Evolutionary conservation across 2,329 filamentous ascomycete species (phyloP), one percentile per base, ranked within the genome.

Genomic region (Mariannaea elegans): DNA sequence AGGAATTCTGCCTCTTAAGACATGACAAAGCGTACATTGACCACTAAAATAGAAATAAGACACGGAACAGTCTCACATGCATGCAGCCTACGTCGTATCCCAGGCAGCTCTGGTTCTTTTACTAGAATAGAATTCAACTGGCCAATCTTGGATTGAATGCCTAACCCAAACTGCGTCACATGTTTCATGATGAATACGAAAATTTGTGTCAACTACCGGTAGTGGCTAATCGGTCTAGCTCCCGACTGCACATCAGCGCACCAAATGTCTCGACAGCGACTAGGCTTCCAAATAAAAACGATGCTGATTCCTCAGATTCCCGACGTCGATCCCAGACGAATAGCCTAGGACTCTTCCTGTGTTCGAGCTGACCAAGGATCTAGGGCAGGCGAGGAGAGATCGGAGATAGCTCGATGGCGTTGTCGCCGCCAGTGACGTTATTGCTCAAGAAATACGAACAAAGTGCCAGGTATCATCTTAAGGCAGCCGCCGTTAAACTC

Each of bases 211-310:
- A n/a, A n/a, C n/a, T n/a, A n/a, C 24, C 24, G 24, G 6, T 27
- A 27, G 9, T 27, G 5, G 24, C 24, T 27, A 5, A 27, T 27
- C 9, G 24, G 24, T 27, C n/a, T n/a, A n/a, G n/a, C n/a, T 27
- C 24, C 24, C 24, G 24, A 9, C 24, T 27, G 24, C 24, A 34
- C 12, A 34, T 34, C 32, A 13, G 10, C 42, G 3, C 23, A 18
- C 16, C 42, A 23, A 12, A 34, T 34, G 10, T 13, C 9, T 34
- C 14, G 13, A 7, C 32, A 34, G 9, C 32, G 12, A 27, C 55
- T 58, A 65, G 63, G 61, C 63, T 65, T 23, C 63, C 51, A 59
- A 47, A 64, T 65, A 46, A 56, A 52, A 47, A 14, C 63, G 29
- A 62, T 54, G 42, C 61, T 62, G 51, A 64, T 65, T 62, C 61